phyloP scores from a whole-genome alignment of 2,329 filamentous ascomycete species.

The Metarhizium sp. region DNA sequence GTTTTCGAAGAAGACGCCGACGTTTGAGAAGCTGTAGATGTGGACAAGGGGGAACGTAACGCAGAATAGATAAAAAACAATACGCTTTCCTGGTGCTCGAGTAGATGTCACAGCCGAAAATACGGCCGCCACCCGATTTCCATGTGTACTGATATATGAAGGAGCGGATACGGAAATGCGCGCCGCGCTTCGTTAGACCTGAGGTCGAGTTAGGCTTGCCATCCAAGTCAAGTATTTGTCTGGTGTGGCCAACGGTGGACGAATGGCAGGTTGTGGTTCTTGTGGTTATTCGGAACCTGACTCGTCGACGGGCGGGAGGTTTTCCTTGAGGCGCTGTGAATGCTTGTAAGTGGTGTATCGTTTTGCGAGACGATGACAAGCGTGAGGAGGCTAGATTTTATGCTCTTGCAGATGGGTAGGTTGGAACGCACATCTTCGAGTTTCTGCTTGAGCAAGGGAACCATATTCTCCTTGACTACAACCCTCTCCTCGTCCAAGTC shows the following conservation, averaged over 20 bases:
- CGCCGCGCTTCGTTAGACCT: no score
- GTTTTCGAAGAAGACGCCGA: conserved; percentile 68
- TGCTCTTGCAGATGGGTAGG: neutral
- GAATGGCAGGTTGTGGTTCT: no score
- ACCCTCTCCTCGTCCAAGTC: conserved; percentile 70
- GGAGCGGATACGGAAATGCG: no score
- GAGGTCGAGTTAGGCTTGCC: no score
- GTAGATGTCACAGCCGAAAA: no score
- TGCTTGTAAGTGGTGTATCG: neutral
- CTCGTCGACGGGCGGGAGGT: conserved; percentile 40
- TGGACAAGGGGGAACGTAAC: no score
- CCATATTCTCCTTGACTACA: conserved; percentile 66
- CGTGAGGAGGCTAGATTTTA: neutral
- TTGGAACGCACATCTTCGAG: conserved; percentile 53
- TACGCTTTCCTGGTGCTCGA: no score
- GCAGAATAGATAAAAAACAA: no score
- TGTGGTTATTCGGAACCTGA: conserved; percentile 37
- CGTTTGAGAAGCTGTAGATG: conserved; percentile 72
- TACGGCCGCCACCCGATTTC: no score
- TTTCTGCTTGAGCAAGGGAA: conserved; percentile 55
- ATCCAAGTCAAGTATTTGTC: no score
- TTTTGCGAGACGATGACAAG: neutral
- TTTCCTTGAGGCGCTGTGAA: conserved; percentile 39
- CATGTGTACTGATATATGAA: no score
- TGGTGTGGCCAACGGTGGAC: no score